Evolutionary conservation across 78 protist genomes (phyloP), one percentile per base, ranked within the genome.

Genomic region (Mantamonas sphyraenae): DNA sequence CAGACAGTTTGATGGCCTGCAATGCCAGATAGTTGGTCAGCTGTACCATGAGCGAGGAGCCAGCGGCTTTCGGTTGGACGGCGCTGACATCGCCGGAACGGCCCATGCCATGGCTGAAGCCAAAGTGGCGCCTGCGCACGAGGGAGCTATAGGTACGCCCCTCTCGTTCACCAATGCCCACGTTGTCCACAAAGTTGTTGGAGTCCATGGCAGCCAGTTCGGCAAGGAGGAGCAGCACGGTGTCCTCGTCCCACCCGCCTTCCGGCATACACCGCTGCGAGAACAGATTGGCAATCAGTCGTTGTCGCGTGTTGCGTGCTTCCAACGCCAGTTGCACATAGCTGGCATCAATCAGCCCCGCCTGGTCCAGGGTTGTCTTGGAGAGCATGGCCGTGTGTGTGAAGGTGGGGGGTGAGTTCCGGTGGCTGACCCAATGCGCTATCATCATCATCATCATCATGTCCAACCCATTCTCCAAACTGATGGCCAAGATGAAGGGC

Each of bases 51-150:
- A 95, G 82, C 9, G 99, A 93, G 37, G 98, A 90, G 14, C 99
- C 99, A 2, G 99, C 98, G 1, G 99, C 99, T 73, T 98, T 98
- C 1, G 99, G 99, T 70, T 98, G 99, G 33, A 68, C 76, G 16
- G 92, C 98, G 3, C 73, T 70, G 9, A 97, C 73, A 76, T 97
- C 98, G 16, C 99, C 99, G 8, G 86, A 70, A 22, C 99, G 80
- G 39, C 99, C 99, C 31, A 98, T 80, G 34, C 99, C 99, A 62
- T 95, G 96, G n/a, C 80, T 63, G 43, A 67, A 31, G 37, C 83
- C 68, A n/a, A 43, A 71, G 45, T 90, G 77, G 3, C 94, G 60
- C 28, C 58, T 31, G 0, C 40, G 30, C 2, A 97, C 98, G 9
- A 92, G 33, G 2, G 72, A n/a, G 64, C 81, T 62, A 37, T 30